Evolutionary conservation across 257 asterid species (phyloP).

Genomic region (Paraleonurus japonicus): DNA sequence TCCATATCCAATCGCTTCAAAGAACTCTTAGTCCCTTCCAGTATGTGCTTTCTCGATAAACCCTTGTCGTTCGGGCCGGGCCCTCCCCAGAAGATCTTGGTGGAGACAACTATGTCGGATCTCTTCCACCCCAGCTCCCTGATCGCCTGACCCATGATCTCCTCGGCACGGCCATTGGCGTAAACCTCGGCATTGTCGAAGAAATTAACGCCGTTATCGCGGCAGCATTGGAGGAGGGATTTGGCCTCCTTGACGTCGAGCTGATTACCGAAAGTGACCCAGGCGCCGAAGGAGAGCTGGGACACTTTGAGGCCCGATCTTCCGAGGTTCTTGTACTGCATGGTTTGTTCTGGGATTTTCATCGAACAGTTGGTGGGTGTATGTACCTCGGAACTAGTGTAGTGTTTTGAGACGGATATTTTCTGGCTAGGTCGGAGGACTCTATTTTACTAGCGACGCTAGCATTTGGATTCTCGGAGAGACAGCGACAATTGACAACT

Average conservation of each 20-base stretch:
- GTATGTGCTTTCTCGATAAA: conserved; percentile 77
- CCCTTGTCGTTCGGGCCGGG: conserved; percentile 97
- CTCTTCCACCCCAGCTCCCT: conserved; percentile 96
- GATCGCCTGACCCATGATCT: conserved; percentile 98
- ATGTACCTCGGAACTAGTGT: neutral
- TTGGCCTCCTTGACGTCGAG: conserved; percentile 95
- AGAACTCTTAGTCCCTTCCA: conserved; percentile 78
- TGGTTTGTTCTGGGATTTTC: conserved; percentile 50
- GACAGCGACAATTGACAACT: neutral
- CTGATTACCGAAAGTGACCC: conserved; percentile 99
- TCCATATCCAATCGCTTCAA: conserved; percentile 90
- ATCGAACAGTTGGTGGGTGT: conserved; percentile 33
- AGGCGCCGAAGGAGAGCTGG: conserved; percentile 89
- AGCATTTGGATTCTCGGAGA: neutral
- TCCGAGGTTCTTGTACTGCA: conserved; percentile 93
- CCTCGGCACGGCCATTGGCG: conserved; percentile 96
- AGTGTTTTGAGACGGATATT: neutral
- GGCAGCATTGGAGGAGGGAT: conserved; percentile 85
- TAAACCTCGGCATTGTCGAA: conserved; percentile 98
- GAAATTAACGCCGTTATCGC: conserved; percentile 90
- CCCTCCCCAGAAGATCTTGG: conserved; percentile 99
- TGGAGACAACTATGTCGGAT: conserved; percentile 79
- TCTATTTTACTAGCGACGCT: neutral
- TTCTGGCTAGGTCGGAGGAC: neutral
- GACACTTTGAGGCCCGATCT: conserved; percentile 94